Percentiles rank a stretch among this genome's conserved stretches.
Evolutionary conservation across 164 flowering plant species (phyloP).

Genomic region (Amborella trichopoda): DNA sequence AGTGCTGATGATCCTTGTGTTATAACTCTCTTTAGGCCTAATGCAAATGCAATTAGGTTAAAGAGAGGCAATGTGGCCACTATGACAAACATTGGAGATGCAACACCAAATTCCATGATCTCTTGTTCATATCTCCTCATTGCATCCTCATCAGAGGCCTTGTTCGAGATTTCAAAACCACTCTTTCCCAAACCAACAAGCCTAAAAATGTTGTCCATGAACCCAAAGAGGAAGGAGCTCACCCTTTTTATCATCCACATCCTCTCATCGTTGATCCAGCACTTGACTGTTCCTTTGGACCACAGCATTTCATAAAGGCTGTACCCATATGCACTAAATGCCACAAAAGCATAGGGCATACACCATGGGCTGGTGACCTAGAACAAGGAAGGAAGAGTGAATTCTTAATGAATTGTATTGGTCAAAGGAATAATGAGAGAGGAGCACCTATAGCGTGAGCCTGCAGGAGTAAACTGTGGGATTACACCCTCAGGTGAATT

Average conservation of each 20-base stretch:
- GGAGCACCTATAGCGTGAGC: no score
- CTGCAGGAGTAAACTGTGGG: no score
- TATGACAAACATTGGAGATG: constrained; percentile 42
- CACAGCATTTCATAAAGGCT: constrained; percentile 32
- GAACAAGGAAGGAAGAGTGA: not conserved
- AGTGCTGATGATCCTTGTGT: not conserved
- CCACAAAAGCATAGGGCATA: constrained; percentile 43
- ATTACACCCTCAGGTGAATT: no score
- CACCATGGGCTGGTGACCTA: constrained; percentile 64
- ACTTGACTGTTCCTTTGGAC: constrained; percentile 35
- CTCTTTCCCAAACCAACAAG: constrained; percentile 24
- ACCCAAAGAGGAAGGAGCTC: constrained; percentile 41
- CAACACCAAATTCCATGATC: constrained; percentile 56
- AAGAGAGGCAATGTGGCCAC: constrained; percentile 46
- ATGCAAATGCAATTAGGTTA: constrained; percentile 34
- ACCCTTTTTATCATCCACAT: constrained; percentile 64
- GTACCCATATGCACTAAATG: constrained; percentile 12
- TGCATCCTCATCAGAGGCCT: constrained; percentile 42
- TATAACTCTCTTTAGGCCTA: constrained; percentile 12
- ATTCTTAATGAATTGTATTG: no score
- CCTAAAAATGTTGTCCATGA: constrained; percentile 28
- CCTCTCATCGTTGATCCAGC: constrained; percentile 66
- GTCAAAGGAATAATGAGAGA: no score
- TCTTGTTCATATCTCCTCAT: constrained; percentile 37
- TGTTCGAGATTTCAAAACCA: constrained; percentile 36